A percentile compares a stretch with the other conserved stretches of the same genome.
These are phyloP conservation scores for Scedosporium dehoogii DNA, from an alignment of 2,329 filamentous ascomycete species.

Conservation along the genomic window DNA sequence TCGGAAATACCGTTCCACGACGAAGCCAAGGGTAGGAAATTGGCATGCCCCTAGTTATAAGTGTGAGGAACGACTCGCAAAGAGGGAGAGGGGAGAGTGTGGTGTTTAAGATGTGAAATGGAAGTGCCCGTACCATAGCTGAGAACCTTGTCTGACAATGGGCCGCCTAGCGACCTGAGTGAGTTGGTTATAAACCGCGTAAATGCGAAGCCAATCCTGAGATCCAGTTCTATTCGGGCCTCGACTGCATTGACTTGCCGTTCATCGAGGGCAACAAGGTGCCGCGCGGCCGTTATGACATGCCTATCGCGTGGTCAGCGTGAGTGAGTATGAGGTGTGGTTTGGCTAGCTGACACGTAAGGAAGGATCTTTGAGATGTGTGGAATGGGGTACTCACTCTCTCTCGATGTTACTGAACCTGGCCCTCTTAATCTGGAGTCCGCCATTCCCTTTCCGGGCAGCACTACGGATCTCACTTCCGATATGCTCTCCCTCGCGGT, in stretches of 20 bases:
- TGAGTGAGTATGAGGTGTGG: neutral
- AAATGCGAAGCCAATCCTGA: constrained; percentile 87
- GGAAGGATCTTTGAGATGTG: neutral
- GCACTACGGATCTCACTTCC: constrained; percentile 81
- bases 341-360: constrained; percentile 10
- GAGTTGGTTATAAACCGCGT: constrained; percentile 77
- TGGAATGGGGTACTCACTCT: constrained; percentile 39
- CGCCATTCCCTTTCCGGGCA: constrained; percentile 62
- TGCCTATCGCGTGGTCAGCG: constrained; percentile 44
- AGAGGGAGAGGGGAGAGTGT: no score
- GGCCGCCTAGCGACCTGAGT: constrained; percentile 61
- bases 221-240: constrained; percentile 82
- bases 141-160: constrained; percentile 54
- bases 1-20: constrained; percentile 90
- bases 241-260: constrained; percentile 79
- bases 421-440: constrained; percentile 73
- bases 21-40: constrained; percentile 92
- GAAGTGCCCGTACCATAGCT: constrained; percentile 59
- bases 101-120: neutral
- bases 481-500: constrained; percentile 95
- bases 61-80: neutral
- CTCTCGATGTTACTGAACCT: constrained; percentile 93
- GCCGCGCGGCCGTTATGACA: constrained; percentile 71
- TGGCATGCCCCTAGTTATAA: constrained; percentile 65
- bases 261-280: constrained; percentile 71